These are phyloP conservation scores for Penicillium pulvis DNA, from an alignment of 495 filamentous ascomycete species.

Conservation along the genomic window DNA sequence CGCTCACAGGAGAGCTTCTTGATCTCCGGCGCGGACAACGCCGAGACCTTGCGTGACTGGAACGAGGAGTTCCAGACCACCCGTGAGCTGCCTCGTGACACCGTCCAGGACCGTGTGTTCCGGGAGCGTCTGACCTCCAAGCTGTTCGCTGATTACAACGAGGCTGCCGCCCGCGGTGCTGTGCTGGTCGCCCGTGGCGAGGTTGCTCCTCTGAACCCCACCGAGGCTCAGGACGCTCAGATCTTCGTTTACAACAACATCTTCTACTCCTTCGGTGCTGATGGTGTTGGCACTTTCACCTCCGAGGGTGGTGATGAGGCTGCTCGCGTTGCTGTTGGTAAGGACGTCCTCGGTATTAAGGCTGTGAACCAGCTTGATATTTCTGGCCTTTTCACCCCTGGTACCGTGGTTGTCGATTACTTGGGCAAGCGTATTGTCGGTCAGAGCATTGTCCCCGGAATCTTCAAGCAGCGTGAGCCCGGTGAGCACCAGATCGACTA, in stretches of 20 bases:
- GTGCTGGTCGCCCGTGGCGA: constrained; percentile 91
- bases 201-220: constrained; percentile 94
- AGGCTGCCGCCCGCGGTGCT: constrained; percentile 92
- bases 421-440: constrained; percentile 95
- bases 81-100: constrained; percentile 87
- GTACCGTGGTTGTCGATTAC: constrained; percentile 96
- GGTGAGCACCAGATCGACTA: constrained; percentile 99
- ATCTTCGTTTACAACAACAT: constrained; percentile 99
- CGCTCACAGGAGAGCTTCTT: constrained; percentile 93
- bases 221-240: constrained; percentile 87
- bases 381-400: constrained; percentile 88
- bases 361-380: constrained; percentile 97
- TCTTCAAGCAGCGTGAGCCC: constrained; percentile 97
- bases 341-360: constrained; percentile 92
- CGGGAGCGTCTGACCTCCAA: constrained; percentile 91
- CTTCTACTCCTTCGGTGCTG: constrained; percentile 97
- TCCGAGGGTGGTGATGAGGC: constrained; percentile 97
- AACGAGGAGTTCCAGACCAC: constrained; percentile 99
- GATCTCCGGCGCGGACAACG: constrained; percentile 84
- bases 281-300: constrained; percentile 96
- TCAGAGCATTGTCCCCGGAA: constrained; percentile 97
- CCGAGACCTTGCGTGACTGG: constrained; percentile 94
- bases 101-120: constrained; percentile 94
- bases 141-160: constrained; percentile 95
- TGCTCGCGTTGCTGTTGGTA: constrained; percentile 92